Evolutionary conservation across 306 rosid genomes (phyloP), one percentile per base, ranked within the genome.

Genomic region (Rubus parviflorus): DNA sequence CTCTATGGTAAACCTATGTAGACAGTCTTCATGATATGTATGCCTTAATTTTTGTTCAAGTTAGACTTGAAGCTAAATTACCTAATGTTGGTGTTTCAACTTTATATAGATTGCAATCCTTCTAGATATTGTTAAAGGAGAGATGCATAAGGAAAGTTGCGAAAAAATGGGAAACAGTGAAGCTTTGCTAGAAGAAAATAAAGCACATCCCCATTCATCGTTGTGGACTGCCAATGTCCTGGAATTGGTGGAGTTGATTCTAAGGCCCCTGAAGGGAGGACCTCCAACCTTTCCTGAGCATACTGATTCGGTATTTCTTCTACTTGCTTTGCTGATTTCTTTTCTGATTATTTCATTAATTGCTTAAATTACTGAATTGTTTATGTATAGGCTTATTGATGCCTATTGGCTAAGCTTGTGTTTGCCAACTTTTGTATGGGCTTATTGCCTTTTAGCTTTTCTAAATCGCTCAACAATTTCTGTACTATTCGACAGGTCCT

Each of bases 271-370:
- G 14, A 85, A 80, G 73, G 99, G 99, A 13, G 97, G 99, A 53
- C 97, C 97, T 88, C 99, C 98, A 73, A 63, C 87, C 66, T 89
- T 95, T 75, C 97, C 98, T 43, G 94, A 91, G 84, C 88, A 89
- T 62, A 80, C 86, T 79, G 99, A 95, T 69, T 90, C 87, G 89
- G 99, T 95, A 92, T 68, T 46, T 81, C 54, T 70, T 62, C 75
- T 47, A 43, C 49, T n/a, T 76, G 22, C 54, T 65, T 40, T 74
- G 41, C 19, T 63, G 41, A 47, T 22, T 57, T 49, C 19, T 77
- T 84, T 78, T 23, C 8, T 75, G 30, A 52, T 47, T 67, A 65
- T 38, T 60, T 64, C 45, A 25, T n/a, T 53, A 57, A 13, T 78
- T 41, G 64, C 67, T 75, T 79, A 60, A 74, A 66, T 6, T 51